Percentiles rank a stretch among this genome's conserved stretches.
phyloP scores from a whole-genome alignment of 805 yeast species.

The Saccharomycopsis sp. region DNA sequence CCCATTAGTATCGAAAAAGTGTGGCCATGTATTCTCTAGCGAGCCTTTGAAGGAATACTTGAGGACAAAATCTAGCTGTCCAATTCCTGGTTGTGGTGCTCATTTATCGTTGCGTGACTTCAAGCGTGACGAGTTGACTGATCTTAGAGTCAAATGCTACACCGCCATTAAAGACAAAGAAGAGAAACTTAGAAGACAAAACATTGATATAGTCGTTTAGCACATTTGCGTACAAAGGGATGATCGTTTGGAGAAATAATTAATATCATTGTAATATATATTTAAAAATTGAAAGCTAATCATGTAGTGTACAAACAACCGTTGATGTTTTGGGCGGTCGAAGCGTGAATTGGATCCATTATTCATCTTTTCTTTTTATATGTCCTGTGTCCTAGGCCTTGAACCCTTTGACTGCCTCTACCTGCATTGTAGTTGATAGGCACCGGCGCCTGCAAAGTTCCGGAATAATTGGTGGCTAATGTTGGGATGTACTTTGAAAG shows the following conservation, averaged over 20 bases:
- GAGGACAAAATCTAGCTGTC: slow-evolving; percentile 38
- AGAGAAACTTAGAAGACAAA: slow-evolving; percentile 13
- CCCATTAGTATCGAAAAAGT: slow-evolving; percentile 50
- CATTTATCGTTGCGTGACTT: slow-evolving; percentile 32
- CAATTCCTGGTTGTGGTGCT: slow-evolving; percentile 44
- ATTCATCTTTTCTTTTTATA: slow-evolving; percentile 17
- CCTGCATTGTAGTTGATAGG: slow-evolving; percentile 16
- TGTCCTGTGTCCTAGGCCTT: slow-evolving; percentile 8
- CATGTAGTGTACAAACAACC: not conserved
- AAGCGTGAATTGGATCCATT: not conserved
- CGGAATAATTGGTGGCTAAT: slow-evolving; percentile 64
- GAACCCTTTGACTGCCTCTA: slow-evolving; percentile 3
- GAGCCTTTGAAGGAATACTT: slow-evolving; percentile 35
- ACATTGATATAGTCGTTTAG: slow-evolving; percentile 16
- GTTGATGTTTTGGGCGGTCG: not conserved
- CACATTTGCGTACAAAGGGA: too few relatives aligned
- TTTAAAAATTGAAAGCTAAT: not conserved
- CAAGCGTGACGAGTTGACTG: slow-evolving; percentile 47
- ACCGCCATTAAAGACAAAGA: slow-evolving; percentile 17
- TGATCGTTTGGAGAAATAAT: not conserved
- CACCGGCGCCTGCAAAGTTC: slow-evolving; percentile 65
- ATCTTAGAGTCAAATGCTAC: slow-evolving; percentile 41
- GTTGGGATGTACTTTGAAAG: slow-evolving; percentile 50
- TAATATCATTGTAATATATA: not conserved
- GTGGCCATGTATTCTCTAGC: slow-evolving; percentile 59